Evolutionary conservation across 2,329 filamentous ascomycete genomes (phyloP).

Genomic region (Dichotomopilus funicola): DNA sequence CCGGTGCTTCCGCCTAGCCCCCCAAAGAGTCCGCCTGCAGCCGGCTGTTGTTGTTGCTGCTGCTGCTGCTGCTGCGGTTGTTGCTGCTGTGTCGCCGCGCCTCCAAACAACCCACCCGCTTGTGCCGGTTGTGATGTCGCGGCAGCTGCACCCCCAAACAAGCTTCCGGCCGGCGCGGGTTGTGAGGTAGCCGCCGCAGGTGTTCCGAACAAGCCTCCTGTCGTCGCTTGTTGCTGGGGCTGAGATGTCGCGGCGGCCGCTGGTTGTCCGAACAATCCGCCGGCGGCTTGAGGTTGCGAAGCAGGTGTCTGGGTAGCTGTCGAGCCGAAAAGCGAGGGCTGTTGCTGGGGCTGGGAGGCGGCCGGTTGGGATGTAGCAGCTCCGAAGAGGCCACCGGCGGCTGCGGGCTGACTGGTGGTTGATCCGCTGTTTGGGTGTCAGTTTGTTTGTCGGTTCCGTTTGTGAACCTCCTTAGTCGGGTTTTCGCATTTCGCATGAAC

Average conservation of each 20-base stretch:
- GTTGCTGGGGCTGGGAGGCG: conserved; percentile 27
- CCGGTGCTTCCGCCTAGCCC: conserved; percentile 31
- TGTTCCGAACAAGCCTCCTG: conserved; percentile 23
- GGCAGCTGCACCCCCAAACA: conserved; percentile 16
- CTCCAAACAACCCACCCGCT: conserved; percentile 14
- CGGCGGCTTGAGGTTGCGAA: conserved; percentile 24
- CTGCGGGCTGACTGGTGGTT: conserved; percentile 28
- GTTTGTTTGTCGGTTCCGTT: not conserved
- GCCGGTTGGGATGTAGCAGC: conserved; percentile 24
- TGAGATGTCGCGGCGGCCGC: conserved; percentile 1
- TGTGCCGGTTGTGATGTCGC: conserved; percentile 16
- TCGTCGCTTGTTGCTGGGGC: conserved; percentile 15
- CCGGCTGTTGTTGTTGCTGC: conserved; percentile 19
- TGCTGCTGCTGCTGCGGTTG: conserved; percentile 22
- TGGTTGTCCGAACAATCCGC: conserved; percentile 30
- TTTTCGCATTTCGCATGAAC: conserved; percentile 23
- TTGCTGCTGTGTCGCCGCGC: conserved; percentile 17
- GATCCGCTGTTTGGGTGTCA: conserved; percentile 24
- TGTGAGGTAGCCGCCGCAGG: conserved; percentile 7
- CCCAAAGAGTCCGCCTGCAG: conserved; percentile 20
- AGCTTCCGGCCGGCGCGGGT: conserved; percentile 15
- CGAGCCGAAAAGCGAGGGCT: conserved; percentile 30
- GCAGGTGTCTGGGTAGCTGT: conserved; percentile 17
- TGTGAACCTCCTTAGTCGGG: not conserved
- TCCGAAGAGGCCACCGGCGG: conserved; percentile 31